phyloP scores from a whole-genome alignment of 768 basidiomycete species.

The Rhizopogon vulgaris region DNA sequence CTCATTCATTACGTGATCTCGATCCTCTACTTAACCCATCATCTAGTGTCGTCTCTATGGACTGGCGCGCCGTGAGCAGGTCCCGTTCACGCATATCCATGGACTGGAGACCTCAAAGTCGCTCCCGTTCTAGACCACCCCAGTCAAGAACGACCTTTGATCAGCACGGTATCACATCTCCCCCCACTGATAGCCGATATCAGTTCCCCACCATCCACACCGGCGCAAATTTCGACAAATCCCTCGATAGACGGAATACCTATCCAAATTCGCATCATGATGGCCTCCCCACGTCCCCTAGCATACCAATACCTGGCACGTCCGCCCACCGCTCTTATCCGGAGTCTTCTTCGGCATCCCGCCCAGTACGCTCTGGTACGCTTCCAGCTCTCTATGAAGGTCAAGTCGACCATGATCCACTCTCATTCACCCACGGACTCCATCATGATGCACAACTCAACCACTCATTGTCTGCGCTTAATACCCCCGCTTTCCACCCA shows the following conservation, averaged over 20 bases:
- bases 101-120: constrained; percentile 82
- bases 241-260: constrained; percentile 20
- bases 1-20: constrained; percentile 15
- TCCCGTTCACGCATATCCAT: constrained; percentile 87
- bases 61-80: constrained; percentile 88
- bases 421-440: constrained; percentile 31
- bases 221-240: constrained; percentile 17
- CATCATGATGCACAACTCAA: constrained; percentile 24
- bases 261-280: constrained; percentile 15
- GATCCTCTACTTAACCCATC: constrained; percentile 18
- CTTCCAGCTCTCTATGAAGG: constrained; percentile 39
- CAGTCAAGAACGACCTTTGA: constrained; percentile 45
- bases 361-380: constrained; percentile 34
- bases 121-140: constrained; percentile 73
- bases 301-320: constrained; percentile 34
- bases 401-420: constrained; percentile 27
- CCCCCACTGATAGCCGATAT: constrained; percentile 36
- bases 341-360: constrained; percentile 32
- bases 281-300: constrained; percentile 16
- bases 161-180: constrained; percentile 30
- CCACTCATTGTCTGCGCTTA: constrained; percentile 34
- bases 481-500: constrained; percentile 51
- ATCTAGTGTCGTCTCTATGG: constrained; percentile 66
- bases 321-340: constrained; percentile 45
- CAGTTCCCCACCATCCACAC: constrained; percentile 33